These are phyloP conservation scores for Penicillium coprophilum DNA, from an alignment of 495 filamentous ascomycete species.

Conservation along the genomic window DNA sequence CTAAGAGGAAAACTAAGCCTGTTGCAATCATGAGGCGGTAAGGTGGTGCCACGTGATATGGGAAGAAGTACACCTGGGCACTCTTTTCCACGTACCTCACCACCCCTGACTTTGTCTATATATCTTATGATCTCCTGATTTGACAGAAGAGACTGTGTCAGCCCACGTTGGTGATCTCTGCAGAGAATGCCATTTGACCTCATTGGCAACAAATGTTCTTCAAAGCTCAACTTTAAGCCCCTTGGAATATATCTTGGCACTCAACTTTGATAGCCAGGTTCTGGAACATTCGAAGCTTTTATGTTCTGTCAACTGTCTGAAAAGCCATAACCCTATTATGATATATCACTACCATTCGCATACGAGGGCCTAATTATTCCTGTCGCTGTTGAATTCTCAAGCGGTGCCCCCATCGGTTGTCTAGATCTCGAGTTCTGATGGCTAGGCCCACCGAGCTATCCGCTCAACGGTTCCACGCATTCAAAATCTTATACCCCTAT, in stretches of 20 bases:
- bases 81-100: neutral
- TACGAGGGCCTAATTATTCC: neutral
- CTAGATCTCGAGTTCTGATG: no score
- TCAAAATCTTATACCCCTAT: neutral
- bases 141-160: neutral
- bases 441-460: neutral
- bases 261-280: neutral
- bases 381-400: neutral
- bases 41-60: slow-evolving; percentile 1
- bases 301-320: neutral
- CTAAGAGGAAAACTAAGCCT: neutral
- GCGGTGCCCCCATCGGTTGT: no score
- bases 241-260: neutral
- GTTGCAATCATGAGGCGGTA: slow-evolving; percentile 11
- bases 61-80: neutral
- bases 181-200: neutral
- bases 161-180: neutral
- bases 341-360: neutral
- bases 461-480: neutral
- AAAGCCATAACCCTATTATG: neutral
- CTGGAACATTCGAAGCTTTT: neutral
- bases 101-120: neutral
- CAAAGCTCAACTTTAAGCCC: neutral
- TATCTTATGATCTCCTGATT: neutral
- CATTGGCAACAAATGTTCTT: neutral